These are phyloP conservation scores for Phytophthora crassamura DNA, from an alignment of 352 stramenopile genomes.

Conservation along the genomic window DNA sequence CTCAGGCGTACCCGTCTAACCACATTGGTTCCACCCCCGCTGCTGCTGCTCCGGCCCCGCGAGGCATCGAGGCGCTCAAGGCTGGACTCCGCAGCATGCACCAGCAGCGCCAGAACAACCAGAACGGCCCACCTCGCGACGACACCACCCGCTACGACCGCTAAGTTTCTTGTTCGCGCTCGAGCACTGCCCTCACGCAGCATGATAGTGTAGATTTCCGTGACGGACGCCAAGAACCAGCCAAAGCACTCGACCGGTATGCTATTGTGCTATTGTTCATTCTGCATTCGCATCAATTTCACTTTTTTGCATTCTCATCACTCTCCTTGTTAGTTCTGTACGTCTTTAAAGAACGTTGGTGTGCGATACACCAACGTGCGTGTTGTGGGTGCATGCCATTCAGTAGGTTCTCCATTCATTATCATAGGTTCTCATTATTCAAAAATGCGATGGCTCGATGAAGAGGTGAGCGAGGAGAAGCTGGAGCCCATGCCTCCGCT, in stretches of 20 bases:
- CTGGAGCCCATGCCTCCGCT: conserved; percentile 63
- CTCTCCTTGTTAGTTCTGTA: background rate
- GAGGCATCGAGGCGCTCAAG: conserved; percentile 77
- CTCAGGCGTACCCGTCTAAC: conserved; percentile 58
- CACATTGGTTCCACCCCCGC: conserved; percentile 36
- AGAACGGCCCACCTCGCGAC: conserved; percentile 20
- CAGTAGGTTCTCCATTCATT: no score
- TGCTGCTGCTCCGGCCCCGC: conserved; percentile 39
- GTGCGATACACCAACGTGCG: no score
- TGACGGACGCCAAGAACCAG: conserved; percentile 31
- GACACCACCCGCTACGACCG: conserved; percentile 63
- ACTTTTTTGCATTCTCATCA: background rate
- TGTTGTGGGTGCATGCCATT: no score
- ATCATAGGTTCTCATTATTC: background rate
- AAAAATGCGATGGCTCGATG: conserved; percentile 23
- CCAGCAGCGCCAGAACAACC: conserved; percentile 60
- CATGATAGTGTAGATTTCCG: conserved; percentile 40
- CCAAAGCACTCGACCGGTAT: conserved; percentile 21
- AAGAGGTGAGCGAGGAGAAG: conserved; percentile 40
- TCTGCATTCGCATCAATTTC: background rate
- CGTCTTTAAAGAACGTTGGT: no score
- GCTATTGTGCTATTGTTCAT: conserved; percentile 17
- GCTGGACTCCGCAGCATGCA: conserved; percentile 88
- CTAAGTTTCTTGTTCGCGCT: conserved; percentile 30
- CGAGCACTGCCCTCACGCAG: conserved; percentile 11